Evolutionary conservation across 2,329 filamentous ascomycete species (phyloP), one percentile per base, ranked within the genome.

Genomic region (Dendryphion nanum): DNA sequence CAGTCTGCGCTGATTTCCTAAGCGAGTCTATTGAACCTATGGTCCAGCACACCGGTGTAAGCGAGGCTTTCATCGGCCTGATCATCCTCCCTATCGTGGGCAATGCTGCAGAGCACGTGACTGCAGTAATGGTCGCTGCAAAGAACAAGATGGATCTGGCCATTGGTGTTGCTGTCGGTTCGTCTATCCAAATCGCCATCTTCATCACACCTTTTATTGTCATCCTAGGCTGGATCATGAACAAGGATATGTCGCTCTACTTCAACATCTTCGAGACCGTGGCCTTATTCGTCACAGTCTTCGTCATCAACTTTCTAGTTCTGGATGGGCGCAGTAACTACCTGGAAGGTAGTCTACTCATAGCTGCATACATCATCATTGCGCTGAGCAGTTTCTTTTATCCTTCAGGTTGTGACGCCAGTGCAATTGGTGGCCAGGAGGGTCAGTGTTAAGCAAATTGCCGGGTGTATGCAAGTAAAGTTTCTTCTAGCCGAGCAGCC

Each of bases 141-240:
- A 89, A 89, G 73, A 87, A 89, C 67, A 90, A 90, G 68, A 89
- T 89, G 83, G 86, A 90, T 56, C 70, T 90, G 6, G 83, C 86
- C 3, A 89, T 90, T 47, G 86, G 85, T 57, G 85, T 90, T 8
- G 86, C 85, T 10, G 83, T 90, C 21, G 86, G 86, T 18, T 86
- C 82, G 8, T 86, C 82, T 52, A 90, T 91, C 66, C 86, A 90
- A 65, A 87, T 90, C 33, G 81, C 86, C 1, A 75, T 90, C 18
- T 89, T 90, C 61, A 75, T 90, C 35, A 88, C 87, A 6, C 86
- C 86, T 0, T 69, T 90, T 8, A 77, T 89, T 20, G 83, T 89
- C 40, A 77, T 90, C 24, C 79, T 90, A 23, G 86, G 86, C 38
- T 91, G 86, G 86, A 82, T 81, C 46, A 81, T 89, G 76, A 77